Evolutionary conservation across 2,329 filamentous ascomycete species (phyloP).

Genomic region (Alternaria postmessia): DNA sequence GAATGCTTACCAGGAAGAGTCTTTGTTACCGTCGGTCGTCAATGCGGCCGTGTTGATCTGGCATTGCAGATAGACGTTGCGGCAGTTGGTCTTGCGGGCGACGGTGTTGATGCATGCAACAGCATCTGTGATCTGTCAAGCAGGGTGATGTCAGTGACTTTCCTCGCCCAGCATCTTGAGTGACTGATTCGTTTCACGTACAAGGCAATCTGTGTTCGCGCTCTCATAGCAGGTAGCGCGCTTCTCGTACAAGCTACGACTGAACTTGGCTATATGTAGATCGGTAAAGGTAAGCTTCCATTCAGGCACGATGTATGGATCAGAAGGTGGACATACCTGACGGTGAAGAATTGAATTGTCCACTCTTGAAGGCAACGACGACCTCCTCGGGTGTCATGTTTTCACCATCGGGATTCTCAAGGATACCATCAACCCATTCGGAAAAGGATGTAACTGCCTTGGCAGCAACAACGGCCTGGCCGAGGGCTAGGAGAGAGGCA

Average conservation of each 20-base stretch:
- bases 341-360: constrained; percentile 17
- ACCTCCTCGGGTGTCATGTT: constrained; percentile 25
- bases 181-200: constrained; percentile 4
- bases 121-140: constrained; percentile 17
- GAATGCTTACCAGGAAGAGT: constrained; percentile 18
- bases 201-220: constrained; percentile 14
- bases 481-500: constrained; percentile 16
- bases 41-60: constrained; percentile 13
- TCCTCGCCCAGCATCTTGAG: constrained; percentile 1
- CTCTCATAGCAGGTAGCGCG: constrained; percentile 17
- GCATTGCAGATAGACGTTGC: constrained; percentile 15
- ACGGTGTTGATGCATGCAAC: constrained; percentile 22
- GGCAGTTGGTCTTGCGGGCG: constrained; percentile 17
- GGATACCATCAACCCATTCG: constrained; percentile 24
- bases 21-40: constrained; percentile 15
- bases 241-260: constrained; percentile 19
- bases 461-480: constrained; percentile 17
- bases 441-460: constrained; percentile 23
- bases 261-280: constrained; percentile 10
- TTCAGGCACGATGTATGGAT: constrained; percentile 1
- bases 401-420: constrained; percentile 19
- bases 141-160: constrained; percentile 11
- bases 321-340: constrained; percentile 12
- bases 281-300: constrained; percentile 5
- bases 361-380: constrained; percentile 15